Evolutionary conservation across 108 stramenopile genomes (phyloP).

Genomic region (Parietichytrium sp.): DNA sequence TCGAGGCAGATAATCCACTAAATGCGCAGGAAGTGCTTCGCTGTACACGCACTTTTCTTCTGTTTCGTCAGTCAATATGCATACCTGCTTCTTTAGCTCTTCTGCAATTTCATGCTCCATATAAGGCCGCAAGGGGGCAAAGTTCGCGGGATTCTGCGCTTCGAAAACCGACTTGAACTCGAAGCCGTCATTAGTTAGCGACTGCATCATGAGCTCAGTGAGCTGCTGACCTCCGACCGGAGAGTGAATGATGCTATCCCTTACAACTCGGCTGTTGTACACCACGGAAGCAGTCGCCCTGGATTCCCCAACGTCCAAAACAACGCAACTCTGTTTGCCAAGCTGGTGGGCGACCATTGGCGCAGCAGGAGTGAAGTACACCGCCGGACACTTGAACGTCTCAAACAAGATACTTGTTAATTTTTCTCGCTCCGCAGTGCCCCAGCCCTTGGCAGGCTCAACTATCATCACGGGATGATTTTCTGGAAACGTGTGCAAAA

Average conservation of each 20-base stretch:
- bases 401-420: neutral
- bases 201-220: conserved; percentile 32
- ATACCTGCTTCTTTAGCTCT: conserved; percentile 14
- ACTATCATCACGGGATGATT: neutral
- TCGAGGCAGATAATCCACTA: neutral
- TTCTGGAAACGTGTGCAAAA: neutral
- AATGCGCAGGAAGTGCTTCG: neutral
- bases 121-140: neutral
- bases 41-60: neutral
- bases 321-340: neutral
- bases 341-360: conserved; percentile 18
- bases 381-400: conserved; percentile 6
- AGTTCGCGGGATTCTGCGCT: conserved; percentile 18
- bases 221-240: conserved; percentile 32
- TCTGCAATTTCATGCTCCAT: conserved; percentile 22
- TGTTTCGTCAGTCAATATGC: neutral
- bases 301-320: conserved; percentile 2
- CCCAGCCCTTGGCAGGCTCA: neutral
- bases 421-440: neutral
- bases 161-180: conserved; percentile 22
- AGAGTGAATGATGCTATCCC: neutral
- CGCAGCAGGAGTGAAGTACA: conserved; percentile 35
- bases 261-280: conserved; percentile 1
- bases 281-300: neutral
- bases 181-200: conserved; percentile 12